phyloP scores from a whole-genome alignment of 75 land plant genomes.

The Isoetes taiwanensis region DNA sequence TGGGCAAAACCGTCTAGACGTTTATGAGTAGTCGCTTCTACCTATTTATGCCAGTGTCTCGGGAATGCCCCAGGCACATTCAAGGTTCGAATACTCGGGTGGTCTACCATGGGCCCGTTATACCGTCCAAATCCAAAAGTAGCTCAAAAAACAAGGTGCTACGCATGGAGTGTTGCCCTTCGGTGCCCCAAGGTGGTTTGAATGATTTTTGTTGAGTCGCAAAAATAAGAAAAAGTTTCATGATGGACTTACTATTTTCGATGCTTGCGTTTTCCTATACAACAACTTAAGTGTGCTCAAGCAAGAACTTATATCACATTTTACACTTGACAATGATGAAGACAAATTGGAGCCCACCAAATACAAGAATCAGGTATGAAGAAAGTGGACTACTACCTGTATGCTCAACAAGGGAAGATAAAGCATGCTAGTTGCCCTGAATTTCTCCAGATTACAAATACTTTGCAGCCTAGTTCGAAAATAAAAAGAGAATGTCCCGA shows the following conservation, averaged over 20 bases:
- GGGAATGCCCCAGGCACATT: no score
- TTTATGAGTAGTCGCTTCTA: no score
- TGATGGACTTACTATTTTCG: conserved; percentile 38
- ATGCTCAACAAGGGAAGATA: conserved; percentile 73
- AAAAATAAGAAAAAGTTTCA: background rate
- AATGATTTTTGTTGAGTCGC: no score
- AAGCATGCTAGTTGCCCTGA: conserved; percentile 66
- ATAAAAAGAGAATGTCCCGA: no score
- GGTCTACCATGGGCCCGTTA: no score
- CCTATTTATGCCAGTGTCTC: no score
- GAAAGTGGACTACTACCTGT: conserved; percentile 36
- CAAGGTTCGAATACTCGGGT: no score
- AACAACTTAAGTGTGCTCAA: conserved; percentile 94
- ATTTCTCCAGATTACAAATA: conserved; percentile 72
- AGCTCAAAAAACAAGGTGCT: no score
- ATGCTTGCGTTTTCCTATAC: conserved; percentile 50
- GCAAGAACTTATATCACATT: conserved; percentile 93
- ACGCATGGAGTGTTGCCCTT: no score
- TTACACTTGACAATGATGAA: conserved; percentile 26
- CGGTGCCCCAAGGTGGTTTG: no score
- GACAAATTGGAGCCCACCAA: background rate
- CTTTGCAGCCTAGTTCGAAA: conserved; percentile 86
- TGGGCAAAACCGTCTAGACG: no score
- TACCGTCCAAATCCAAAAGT: no score
- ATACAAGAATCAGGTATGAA: background rate